Conservation (phyloP, 768 basidiomycete species). For the Russula brevipes region DNA sequence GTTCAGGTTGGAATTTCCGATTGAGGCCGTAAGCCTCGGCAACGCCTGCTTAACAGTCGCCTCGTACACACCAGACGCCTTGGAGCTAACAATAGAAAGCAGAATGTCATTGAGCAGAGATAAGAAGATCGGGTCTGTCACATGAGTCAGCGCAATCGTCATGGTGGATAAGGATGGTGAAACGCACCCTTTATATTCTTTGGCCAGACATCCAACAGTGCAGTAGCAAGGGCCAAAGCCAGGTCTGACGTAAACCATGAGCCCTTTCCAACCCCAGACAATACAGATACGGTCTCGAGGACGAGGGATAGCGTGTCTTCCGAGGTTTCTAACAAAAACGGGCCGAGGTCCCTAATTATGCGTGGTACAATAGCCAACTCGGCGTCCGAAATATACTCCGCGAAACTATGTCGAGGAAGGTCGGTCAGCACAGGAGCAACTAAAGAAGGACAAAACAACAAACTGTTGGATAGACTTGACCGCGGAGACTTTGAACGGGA, state of each 20-base stretch:
- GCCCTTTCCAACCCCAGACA: constrained; percentile 67
- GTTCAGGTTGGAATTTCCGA: constrained; percentile 49
- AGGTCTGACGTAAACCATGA: constrained; percentile 68
- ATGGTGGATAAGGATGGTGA: constrained; percentile 2
- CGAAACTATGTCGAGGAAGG: constrained; percentile 51
- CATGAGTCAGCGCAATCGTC: background rate
- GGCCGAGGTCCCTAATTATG: constrained; percentile 76
- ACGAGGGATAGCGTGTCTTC: constrained; percentile 89
- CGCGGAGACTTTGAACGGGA: constrained; percentile 93
- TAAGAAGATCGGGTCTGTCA: constrained; percentile 74
- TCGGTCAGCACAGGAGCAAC: background rate
- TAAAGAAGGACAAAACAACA: constrained; percentile 26
- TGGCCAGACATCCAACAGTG: constrained; percentile 76
- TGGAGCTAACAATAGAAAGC: constrained; percentile 70
- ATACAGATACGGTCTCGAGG: constrained; percentile 76
- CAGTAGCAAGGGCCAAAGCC: constrained; percentile 58
- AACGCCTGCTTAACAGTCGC: constrained; percentile 67
- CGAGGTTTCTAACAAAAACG: constrained; percentile 71
- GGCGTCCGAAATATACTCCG: constrained; percentile 56
- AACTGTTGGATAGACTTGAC: constrained; percentile 93
- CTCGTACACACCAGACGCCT: constrained; percentile 58
- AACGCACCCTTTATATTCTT: constrained; percentile 76
- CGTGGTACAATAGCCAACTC: constrained; percentile 61
- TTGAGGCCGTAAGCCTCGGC: constrained; percentile 63
- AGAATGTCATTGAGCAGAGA: constrained; percentile 17